A percentile compares a stretch with the other conserved stretches of the same genome.
Conservation (phyloP, 2,329 filamentous ascomycete species). For the Helotiales sp. region DNA sequence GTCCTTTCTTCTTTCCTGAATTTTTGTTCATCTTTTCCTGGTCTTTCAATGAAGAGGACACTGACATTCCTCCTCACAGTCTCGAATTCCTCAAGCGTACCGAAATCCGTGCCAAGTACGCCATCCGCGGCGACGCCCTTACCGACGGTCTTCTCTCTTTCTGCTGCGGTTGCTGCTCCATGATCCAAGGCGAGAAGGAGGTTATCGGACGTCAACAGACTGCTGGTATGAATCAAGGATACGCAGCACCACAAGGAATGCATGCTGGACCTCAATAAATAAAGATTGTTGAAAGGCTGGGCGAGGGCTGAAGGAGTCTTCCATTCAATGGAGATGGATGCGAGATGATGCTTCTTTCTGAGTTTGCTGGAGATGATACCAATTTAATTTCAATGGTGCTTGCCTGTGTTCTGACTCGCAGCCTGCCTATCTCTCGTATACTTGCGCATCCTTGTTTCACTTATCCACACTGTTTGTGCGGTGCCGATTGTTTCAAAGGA, state of each 20-base stretch:
- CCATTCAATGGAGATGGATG: not conserved
- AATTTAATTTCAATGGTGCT: not conserved
- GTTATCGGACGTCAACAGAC: slow-evolving; percentile 25
- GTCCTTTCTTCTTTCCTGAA: not conserved
- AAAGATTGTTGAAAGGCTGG: not conserved
- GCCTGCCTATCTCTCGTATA: too few species aligned
- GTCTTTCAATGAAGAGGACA: not conserved
- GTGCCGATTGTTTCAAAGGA: too few species aligned
- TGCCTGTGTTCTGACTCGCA: not conserved
- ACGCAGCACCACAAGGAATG: slow-evolving; percentile 26
- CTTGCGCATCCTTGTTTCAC: too few species aligned
- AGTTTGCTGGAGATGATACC: not conserved
- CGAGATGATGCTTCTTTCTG: not conserved
- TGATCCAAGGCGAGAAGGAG: slow-evolving; percentile 41
- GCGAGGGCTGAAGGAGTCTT: not conserved
- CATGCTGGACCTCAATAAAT: slow-evolving; percentile 14
- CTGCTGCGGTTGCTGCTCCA: slow-evolving; percentile 41
- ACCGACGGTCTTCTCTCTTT: slow-evolving; percentile 45
- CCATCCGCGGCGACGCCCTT: slow-evolving; percentile 44
- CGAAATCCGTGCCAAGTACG: slow-evolving; percentile 32
- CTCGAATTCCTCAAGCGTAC: slow-evolving; percentile 34
- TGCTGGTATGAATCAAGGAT: slow-evolving; percentile 17
- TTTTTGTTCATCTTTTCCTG: not conserved
- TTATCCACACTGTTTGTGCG: too few species aligned
- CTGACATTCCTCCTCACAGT: not conserved